These are phyloP conservation scores for Cyberlindnera euphorbiae DNA, from an alignment of 805 yeast genomes.

Conservation along the genomic window DNA sequence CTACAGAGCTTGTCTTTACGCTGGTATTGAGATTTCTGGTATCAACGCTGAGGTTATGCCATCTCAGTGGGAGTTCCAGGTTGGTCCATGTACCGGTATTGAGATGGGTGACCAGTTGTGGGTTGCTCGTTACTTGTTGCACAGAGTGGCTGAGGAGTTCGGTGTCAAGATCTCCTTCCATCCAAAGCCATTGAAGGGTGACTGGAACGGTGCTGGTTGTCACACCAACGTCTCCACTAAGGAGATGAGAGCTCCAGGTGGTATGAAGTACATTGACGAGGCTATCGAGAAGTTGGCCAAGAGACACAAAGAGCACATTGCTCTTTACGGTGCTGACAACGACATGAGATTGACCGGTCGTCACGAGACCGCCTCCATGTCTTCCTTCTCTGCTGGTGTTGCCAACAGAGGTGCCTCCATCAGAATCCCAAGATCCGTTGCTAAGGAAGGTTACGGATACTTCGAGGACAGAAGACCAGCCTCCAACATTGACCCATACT, in stretches of 20 bases:
- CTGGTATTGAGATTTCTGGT: slow-evolving; percentile 90
- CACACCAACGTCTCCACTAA: slow-evolving; percentile 97
- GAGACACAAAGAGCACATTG: slow-evolving; percentile 96
- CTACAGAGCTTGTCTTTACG: slow-evolving; percentile 94
- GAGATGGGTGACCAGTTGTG: slow-evolving; percentile 96
- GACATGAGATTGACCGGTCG: slow-evolving; percentile 95
- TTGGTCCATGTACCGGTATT: slow-evolving; percentile 96
- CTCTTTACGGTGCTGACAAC: slow-evolving; percentile 92
- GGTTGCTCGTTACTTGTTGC: slow-evolving; percentile 89
- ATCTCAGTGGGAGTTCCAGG: slow-evolving; percentile 99
- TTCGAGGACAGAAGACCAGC: slow-evolving; percentile 99
- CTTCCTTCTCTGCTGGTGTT: slow-evolving; percentile 90
- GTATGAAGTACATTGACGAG: slow-evolving; percentile 88
- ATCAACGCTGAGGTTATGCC: slow-evolving; percentile 99
- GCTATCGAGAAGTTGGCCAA: slow-evolving; percentile 91
- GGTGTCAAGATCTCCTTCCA: slow-evolving; percentile 98
- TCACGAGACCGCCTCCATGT: slow-evolving; percentile 96
- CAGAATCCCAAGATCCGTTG: slow-evolving; percentile 98
- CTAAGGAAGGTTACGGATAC: slow-evolving; percentile 96
- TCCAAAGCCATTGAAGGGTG: slow-evolving; percentile 98
- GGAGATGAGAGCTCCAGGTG: slow-evolving; percentile 90
- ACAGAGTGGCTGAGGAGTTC: slow-evolving; percentile 97
- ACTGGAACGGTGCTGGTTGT: slow-evolving; percentile 99
- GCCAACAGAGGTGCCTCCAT: slow-evolving; percentile 99
- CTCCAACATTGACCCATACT: slow-evolving; percentile 97